Conservation (phyloP, 495 filamentous ascomycete genomes). For the Penicillium herquei region DNA sequence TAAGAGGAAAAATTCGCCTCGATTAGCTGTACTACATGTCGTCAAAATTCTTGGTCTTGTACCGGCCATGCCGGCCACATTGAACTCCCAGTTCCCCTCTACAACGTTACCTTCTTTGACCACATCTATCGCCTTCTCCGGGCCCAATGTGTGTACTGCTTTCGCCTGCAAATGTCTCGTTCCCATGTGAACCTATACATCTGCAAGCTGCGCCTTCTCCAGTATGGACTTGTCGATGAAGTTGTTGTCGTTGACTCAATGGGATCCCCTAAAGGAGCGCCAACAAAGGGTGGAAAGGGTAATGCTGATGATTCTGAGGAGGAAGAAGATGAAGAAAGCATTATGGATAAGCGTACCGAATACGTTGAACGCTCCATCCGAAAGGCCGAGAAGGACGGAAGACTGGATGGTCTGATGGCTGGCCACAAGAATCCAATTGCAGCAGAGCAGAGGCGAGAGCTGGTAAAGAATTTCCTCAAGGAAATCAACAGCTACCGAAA, state of each 20-base stretch:
- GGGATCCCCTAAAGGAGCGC: constrained; percentile 28
- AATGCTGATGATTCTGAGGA: constrained; percentile 49
- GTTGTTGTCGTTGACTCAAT: constrained; percentile 65
- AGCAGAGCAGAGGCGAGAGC: constrained; percentile 64
- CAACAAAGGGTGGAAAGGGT: constrained; percentile 29
- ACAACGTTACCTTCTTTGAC: constrained; percentile 92
- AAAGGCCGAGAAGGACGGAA: constrained; percentile 44
- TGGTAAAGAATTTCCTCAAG: constrained; percentile 79
- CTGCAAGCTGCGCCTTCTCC: constrained; percentile 85
- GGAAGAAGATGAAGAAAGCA: constrained; percentile 56
- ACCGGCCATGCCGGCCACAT: constrained; percentile 95
- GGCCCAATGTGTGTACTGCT: constrained; percentile 87
- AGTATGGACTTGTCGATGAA: constrained; percentile 77
- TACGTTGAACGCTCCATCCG: constrained; percentile 70
- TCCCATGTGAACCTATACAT: constrained; percentile 68
- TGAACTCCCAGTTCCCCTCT: constrained; percentile 86
- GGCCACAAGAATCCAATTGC: constrained; percentile 78
- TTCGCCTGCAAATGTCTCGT: constrained; percentile 72
- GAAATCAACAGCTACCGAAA: constrained; percentile 60
- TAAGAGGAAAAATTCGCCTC: constrained; percentile 20
- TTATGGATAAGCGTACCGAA: constrained; percentile 63
- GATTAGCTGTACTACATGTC: constrained; percentile 83
- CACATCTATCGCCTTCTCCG: constrained; percentile 80
- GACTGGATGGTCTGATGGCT: constrained; percentile 51
- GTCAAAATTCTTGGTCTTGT: constrained; percentile 71